A percentile compares a stretch with the other conserved stretches of the same genome.
phyloP scores from a whole-genome alignment of 2,329 filamentous ascomycete genomes.

The Aspergillus sclerotialis region DNA sequence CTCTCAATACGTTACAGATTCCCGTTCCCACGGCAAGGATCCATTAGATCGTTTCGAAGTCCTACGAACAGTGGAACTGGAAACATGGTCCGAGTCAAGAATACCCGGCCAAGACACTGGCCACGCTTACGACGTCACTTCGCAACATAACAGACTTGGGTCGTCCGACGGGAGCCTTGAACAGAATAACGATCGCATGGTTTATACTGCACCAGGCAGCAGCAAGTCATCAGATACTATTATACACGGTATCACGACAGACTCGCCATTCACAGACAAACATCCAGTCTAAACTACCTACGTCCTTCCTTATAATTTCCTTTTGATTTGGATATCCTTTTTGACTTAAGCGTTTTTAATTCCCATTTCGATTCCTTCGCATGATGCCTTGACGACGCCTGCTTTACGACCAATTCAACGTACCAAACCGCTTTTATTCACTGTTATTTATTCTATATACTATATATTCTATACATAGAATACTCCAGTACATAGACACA shows the following conservation, averaged over 20 bases:
- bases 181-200: slow-evolving; percentile 10
- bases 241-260: not conserved
- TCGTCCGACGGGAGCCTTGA: slow-evolving; percentile 11
- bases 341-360: not conserved
- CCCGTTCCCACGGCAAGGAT: slow-evolving; percentile 11
- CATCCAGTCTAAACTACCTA: not conserved
- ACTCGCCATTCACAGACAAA: not conserved
- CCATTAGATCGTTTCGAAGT: slow-evolving; percentile 19
- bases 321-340: not conserved
- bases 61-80: slow-evolving; percentile 30
- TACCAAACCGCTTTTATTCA: too few relatives aligned
- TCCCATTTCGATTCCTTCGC: not conserved
- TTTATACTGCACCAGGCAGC: slow-evolving; percentile 17
- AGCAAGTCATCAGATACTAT: slow-evolving; percentile 8
- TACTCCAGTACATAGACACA: too few relatives aligned
- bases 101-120: slow-evolving; percentile 7
- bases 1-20: slow-evolving; percentile 8
- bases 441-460: too few relatives aligned
- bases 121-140: slow-evolving; percentile 12
- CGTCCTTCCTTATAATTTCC: not conserved
- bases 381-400: not conserved
- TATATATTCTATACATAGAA: too few relatives aligned
- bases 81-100: slow-evolving; percentile 23
- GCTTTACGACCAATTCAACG: not conserved
- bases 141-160: slow-evolving; percentile 8